Base-by-base conservation (phyloP, 2,329 filamentous ascomycete genomes). In the Dactylellina cionopaga region DNA sequence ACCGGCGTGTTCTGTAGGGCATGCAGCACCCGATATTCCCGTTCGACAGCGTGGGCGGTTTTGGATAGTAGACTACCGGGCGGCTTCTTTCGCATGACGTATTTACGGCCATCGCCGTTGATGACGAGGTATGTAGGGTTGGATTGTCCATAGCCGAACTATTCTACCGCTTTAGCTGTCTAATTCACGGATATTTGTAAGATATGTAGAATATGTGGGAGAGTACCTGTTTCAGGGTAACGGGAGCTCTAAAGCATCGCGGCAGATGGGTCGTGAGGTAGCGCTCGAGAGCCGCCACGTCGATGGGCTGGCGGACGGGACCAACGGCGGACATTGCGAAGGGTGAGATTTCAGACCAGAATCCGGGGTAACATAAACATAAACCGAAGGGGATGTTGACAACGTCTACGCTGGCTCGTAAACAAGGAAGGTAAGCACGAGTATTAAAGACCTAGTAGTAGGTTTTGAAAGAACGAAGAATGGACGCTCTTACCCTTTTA, bases 121-220 rank as follows among this genome's bases (percentile, higher is more conserved):
- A 89, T 96, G 78, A 98, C 85, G 78, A 94, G 92, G 82, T 98
- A 99, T 1, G 95, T 99, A 44, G 95, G 95, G 80, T 98, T 99
- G 68, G 92, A 96, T 82, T 98, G 95, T 71, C 95, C 95, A 80
- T 96, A 98, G 77, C 93, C 92, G 80, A 98, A 99, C 91, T 98
- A 59, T 37, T 13, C n/a, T 11, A 35, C 27, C 54, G 19, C 29
- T 55, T 37, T 27, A 13, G 17, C 25, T 25, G 15, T 62, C 35
- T 15, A 19, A 63, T 35, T 63, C 11, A 35, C 13, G 5, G 2
- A 2, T n/a, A 15, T 49, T 31, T 39, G 7, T 37, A n/a, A 41
- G 10, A 41, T 19, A 17, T 52, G 22, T 25, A 31, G 15, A 29
- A 17, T 3, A 5, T 15, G 9, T 17, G 17, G 10, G 31, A 62